Conservation (phyloP, 148 eudicot species). For the Vaccinium macrocarpon region DNA sequence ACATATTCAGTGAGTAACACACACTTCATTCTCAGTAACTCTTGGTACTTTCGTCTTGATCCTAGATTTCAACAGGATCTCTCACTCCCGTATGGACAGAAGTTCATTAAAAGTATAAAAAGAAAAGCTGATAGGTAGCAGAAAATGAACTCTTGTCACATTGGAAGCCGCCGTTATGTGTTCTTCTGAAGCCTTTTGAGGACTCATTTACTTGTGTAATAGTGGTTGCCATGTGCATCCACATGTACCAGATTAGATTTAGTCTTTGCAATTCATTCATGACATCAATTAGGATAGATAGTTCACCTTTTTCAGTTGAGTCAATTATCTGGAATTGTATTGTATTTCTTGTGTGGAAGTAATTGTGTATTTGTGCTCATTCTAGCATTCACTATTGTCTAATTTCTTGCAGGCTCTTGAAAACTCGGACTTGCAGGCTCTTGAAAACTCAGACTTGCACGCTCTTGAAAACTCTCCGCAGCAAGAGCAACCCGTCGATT, state of each 20-base stretch:
- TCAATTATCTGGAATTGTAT: not conserved
- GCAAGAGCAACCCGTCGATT: constrained; percentile 29
- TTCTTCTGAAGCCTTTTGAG: not conserved
- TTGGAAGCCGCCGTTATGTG: not conserved
- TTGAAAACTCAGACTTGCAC: constrained; percentile 39
- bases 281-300: not conserved
- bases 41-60: not conserved
- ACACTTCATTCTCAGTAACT: not conserved
- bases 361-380: not conserved
- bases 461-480: constrained; percentile 40
- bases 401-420: constrained; percentile 44
- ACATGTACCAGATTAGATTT: not conserved
- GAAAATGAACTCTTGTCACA: constrained; percentile 1
- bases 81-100: not conserved
- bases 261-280: not conserved
- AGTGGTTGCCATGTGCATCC: not conserved
- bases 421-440: constrained; percentile 39
- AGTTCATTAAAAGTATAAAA: not conserved
- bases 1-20: constrained; percentile 51
- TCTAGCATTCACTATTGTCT: not conserved
- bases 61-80: not conserved
- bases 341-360: not conserved
- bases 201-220: not conserved
- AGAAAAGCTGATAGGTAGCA: not conserved
- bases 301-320: constrained; percentile 9